Evolutionary conservation across 352 stramenopile genomes (phyloP), one percentile per base, ranked within the genome.

Genomic region (Phytopythium ostracodes): DNA sequence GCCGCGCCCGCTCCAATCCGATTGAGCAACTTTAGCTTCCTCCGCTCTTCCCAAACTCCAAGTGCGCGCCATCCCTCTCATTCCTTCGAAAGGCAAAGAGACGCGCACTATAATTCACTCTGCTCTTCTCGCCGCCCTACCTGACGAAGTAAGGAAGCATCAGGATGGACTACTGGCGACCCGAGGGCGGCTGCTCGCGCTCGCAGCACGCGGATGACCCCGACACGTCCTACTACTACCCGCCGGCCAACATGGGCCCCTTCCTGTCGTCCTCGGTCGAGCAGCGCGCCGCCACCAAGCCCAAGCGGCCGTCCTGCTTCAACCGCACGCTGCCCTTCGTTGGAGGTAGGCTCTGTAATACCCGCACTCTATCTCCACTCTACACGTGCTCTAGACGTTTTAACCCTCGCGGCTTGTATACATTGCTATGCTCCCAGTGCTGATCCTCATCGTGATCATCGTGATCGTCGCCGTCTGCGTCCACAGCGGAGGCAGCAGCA

Each of bases 361-460:
- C 27, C 11, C 0, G 22, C 33, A n/a, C 8, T 56, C 42, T 63
- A 36, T 31, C 18, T 22, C 6, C 27, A 49, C 38, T 52, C 22
- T 59, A 47, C 22, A 20, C 33, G n/a, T 17, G 31, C 47, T 42
- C n/a, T 12, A 33, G 40, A 29, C 29, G 18, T 59, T 42, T 46
- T 29, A 54, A 25, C 17, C 40, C 22, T 14, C 42, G 42, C 29
- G 29, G 3, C 4, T n/a, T n/a, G 46, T 11, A 38, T 56, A 54
- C 25, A 46, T 54, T 65, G 57, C 2, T 47, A n/a, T 47, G 17
- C 42, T 47, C 42, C 42, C 62, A 36, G 44, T 69, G 5, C 15
- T 66, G 33, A 73, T 83, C 56, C 51, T 86, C 11, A 50, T 83
- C 31, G 53, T 73, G 24, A 67, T 76, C 53, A 70, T 88, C 62